Conservation (phyloP, 805 yeast species). For the Metschnikowia baotianmanensis region DNA sequence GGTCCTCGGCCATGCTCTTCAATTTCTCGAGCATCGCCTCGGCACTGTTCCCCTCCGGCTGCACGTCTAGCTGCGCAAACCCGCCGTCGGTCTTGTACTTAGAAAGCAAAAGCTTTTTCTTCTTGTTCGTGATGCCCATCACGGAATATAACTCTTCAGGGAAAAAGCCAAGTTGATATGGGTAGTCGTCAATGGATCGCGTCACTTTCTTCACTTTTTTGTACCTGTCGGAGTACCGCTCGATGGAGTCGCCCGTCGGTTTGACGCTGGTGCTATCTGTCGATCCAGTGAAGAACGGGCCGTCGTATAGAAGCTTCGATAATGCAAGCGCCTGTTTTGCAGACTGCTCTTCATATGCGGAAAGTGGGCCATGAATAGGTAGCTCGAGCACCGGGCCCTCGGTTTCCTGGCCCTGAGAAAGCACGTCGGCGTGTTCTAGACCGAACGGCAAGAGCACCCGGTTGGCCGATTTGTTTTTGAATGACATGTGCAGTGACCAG, state of each 20-base stretch:
- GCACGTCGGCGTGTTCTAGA: slow-evolving; percentile 60
- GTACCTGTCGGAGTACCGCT: slow-evolving; percentile 80
- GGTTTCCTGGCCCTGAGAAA: slow-evolving; percentile 32
- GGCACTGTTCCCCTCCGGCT: slow-evolving; percentile 30
- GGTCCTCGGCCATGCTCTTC: slow-evolving; percentile 43
- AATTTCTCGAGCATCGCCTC: slow-evolving; percentile 40
- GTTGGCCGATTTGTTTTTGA: slow-evolving; percentile 47
- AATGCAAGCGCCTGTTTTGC: slow-evolving; percentile 58
- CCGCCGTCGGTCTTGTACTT: slow-evolving; percentile 40
- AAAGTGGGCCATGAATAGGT: slow-evolving; percentile 64
- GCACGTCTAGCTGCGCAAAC: slow-evolving; percentile 32
- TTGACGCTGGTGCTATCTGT: slow-evolving; percentile 28
- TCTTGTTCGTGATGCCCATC: slow-evolving; percentile 60
- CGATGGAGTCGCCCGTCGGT: slow-evolving; percentile 57
- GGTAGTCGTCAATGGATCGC: slow-evolving; percentile 73
- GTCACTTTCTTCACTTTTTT: slow-evolving; percentile 68
- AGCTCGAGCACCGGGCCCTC: slow-evolving; percentile 47
- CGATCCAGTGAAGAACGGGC: slow-evolving; percentile 66
- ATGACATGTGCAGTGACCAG: slow-evolving; percentile 50
- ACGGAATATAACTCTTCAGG: slow-evolving; percentile 75
- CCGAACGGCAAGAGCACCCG: slow-evolving; percentile 65
- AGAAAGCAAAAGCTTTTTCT: slow-evolving; percentile 48
- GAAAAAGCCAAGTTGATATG: slow-evolving; percentile 65
- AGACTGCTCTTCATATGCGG: slow-evolving; percentile 47
- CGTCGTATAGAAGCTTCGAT: slow-evolving; percentile 53